phyloP scores from a whole-genome alignment of 179 eudicot genomes.

The Spergularia azorica region DNA sequence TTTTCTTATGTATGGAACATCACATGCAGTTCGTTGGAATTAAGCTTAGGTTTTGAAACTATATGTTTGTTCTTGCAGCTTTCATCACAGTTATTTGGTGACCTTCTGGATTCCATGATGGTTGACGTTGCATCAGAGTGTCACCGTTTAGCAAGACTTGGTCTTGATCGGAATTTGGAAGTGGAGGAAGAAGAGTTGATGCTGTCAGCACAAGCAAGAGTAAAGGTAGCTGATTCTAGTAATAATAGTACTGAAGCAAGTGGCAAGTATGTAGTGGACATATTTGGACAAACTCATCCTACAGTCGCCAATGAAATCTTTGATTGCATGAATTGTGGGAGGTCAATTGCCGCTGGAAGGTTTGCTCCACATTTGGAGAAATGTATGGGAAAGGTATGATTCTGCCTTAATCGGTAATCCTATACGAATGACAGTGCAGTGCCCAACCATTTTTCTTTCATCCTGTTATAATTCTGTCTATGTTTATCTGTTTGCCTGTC shows the following conservation, averaged over 20 bases:
- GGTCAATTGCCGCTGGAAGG: constrained; percentile 83
- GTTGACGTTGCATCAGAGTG: constrained; percentile 93
- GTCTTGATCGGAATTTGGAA: constrained; percentile 83
- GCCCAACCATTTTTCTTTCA: too few relatives aligned
- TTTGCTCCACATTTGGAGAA: constrained; percentile 98
- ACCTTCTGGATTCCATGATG: constrained; percentile 79
- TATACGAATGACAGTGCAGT: too few relatives aligned
- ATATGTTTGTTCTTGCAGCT: constrained; percentile 51
- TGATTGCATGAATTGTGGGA: constrained; percentile 91
- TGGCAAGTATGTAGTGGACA: constrained; percentile 80
- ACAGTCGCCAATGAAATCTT: constrained; percentile 72
- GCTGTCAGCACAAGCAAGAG: constrained; percentile 82
- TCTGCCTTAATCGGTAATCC: background rate
- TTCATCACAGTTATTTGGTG: constrained; percentile 53
- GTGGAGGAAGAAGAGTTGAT: constrained; percentile 84
- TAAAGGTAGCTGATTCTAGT: constrained; percentile 74
- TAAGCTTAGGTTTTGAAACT: constrained; percentile 1
- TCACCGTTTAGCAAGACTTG: constrained; percentile 85
- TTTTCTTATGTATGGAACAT: background rate
- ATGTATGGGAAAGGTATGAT: constrained; percentile 95
- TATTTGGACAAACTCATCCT: constrained; percentile 96
- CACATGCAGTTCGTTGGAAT: background rate
- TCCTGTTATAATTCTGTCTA: background rate
- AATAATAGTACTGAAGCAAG: constrained; percentile 59
- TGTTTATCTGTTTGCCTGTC: background rate